phyloP scores from a whole-genome alignment of 1,284 basidiomycete genomes.

The Apiotrichum siamense region DNA sequence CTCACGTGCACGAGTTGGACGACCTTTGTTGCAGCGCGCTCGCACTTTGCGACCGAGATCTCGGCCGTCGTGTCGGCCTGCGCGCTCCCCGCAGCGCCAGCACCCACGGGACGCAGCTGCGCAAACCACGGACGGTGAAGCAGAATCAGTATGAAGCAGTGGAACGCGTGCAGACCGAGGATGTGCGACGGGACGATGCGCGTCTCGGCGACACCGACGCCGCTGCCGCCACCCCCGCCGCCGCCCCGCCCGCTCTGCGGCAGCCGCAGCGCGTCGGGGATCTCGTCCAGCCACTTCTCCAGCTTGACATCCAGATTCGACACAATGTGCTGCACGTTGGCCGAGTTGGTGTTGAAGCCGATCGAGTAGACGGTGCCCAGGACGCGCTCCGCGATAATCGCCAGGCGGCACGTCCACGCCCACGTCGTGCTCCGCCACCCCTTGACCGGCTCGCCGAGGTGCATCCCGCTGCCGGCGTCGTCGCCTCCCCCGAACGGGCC shows the following conservation, averaged over 20 bases:
- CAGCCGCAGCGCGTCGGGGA: conserved; percentile 15
- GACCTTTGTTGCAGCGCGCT: conserved; percentile 16
- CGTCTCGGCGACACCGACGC: background rate
- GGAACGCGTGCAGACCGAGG: conserved; percentile 22
- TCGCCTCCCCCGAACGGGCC: background rate
- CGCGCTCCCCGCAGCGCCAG: too few relatives aligned
- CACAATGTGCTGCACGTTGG: conserved; percentile 12
- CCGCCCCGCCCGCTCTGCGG: background rate
- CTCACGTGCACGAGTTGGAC: conserved; percentile 16
- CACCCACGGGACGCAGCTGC: background rate
- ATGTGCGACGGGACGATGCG: conserved; percentile 19
- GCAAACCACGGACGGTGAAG: conserved; percentile 26
- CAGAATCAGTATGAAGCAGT: conserved; percentile 23
- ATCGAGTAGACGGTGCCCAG: conserved; percentile 16
- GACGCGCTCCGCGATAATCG: conserved; percentile 20
- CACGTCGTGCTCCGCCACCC: conserved; percentile 20
- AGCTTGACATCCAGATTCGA: conserved; percentile 12
- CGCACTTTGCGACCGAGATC: conserved; percentile 11
- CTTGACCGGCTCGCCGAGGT: conserved; percentile 12
- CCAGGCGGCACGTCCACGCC: conserved; percentile 17
- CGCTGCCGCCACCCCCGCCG: background rate
- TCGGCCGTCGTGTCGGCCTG: conserved; percentile 1
- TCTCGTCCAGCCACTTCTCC: conserved; percentile 19
- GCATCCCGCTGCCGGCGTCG: too few relatives aligned
- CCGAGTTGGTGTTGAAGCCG: conserved; percentile 10